These are phyloP conservation scores for Aspergillus sergii DNA, from an alignment of 2,329 filamentous ascomycete species.

Conservation along the genomic window DNA sequence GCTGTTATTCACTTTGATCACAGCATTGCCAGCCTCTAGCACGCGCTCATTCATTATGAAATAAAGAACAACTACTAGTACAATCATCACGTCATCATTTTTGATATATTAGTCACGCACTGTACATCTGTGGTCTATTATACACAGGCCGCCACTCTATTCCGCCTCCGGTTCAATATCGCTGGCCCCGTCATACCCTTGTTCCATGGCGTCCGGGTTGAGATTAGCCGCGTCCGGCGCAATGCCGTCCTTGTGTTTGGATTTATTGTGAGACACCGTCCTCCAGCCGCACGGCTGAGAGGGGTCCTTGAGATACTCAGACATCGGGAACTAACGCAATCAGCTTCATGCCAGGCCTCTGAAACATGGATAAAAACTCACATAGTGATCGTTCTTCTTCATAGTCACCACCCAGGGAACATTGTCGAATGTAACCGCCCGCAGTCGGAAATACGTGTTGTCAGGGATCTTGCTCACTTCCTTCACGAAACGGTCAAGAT, in stretches of 20 bases:
- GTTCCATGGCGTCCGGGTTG: slow-evolving; percentile 52
- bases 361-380: slow-evolving; percentile 30
- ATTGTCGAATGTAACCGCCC: slow-evolving; percentile 97
- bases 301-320: slow-evolving; percentile 64
- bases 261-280: slow-evolving; percentile 58
- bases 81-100: neutral
- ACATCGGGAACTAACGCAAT: slow-evolving; percentile 59
- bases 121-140: slow-evolving; percentile 9
- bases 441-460: slow-evolving; percentile 96
- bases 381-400: slow-evolving; percentile 99
- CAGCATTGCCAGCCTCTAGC: too few relatives aligned
- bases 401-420: slow-evolving; percentile 99
- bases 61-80: neutral
- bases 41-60: too few relatives aligned
- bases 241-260: slow-evolving; percentile 37
- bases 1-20: too few relatives aligned
- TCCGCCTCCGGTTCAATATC: slow-evolving; percentile 42
- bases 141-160: slow-evolving; percentile 7
- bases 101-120: neutral
- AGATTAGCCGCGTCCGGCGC: slow-evolving; percentile 44
- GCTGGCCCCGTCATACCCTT: slow-evolving; percentile 40
- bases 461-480: slow-evolving; percentile 88
- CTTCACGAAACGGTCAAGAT: slow-evolving; percentile 76
- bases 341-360: neutral
- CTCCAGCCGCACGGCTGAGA: slow-evolving; percentile 58